Base-by-base conservation (phyloP, 257 asterid species). In the Nemophila menziesii region DNA sequence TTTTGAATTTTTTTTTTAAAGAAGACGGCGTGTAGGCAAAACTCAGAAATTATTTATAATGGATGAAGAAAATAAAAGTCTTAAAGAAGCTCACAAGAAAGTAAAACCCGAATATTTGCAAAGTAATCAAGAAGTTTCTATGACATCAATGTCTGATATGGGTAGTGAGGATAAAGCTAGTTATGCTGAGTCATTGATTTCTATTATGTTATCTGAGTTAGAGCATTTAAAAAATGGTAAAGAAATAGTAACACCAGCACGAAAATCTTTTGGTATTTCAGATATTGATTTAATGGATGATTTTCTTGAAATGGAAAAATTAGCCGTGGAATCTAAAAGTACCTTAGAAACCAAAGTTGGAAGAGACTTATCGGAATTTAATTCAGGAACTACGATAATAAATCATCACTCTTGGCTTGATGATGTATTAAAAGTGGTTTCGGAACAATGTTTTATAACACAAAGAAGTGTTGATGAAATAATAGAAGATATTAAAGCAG, bases 261-360 rank as follows among this genome's bases (percentile, higher is more conserved):
- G 33, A 45, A 34, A 56, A 56, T 54, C 61, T 10, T 64, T 65
- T 58, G 87, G 75, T 52, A 48, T 77, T 57, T 58, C 79, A 17
- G 93, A 78, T 44, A 75, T 73, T 63, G 69, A 67, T 60, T 73
- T 87, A 56, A 77, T 87, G 95, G 93, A 78, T 56, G 97, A 87
- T 65, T 87, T 87, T 56, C 76, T 70, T 33, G 93, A 87, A 79
- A 87, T 87, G 93, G 97, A 87, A 61, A 87, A 75, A 64, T 39
- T 80, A 56, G 92, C 90, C 2, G 46, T 69, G 0, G 79, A 69
- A 44, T 65, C 80, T 41, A 53, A 56, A 15, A n/a, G n/a, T n/a
- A n/a, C n/a, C n/a, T n/a, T n/a, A n/a, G n/a, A n/a, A 27, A 46
- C 56, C 56, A 73, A 66, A 51, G 27, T 65, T 20, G 48, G 19